Conservation (phyloP, 805 yeast species). For the Yarrowia sp. region DNA sequence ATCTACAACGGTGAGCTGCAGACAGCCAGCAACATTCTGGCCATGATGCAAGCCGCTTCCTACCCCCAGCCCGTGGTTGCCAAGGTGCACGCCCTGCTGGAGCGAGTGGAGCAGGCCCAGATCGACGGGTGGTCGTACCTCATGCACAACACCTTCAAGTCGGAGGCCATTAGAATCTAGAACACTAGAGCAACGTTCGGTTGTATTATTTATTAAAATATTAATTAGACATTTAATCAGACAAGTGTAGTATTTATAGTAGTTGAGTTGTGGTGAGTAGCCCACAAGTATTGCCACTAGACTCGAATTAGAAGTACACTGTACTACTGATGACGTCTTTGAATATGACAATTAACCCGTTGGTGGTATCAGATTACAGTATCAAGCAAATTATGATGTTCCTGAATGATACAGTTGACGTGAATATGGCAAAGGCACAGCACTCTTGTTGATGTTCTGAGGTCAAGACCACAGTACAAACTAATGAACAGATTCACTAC, state of each 20-base stretch:
- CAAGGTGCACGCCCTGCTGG: slow-evolving; percentile 43
- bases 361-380: no score
- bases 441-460: no score
- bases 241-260: not conserved
- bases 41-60: slow-evolving; percentile 43
- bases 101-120: slow-evolving; percentile 9
- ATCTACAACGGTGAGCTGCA: slow-evolving; percentile 44
- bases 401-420: no score
- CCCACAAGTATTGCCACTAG: no score
- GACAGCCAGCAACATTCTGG: slow-evolving; percentile 44
- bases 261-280: not conserved
- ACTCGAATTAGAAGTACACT: no score
- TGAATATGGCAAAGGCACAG: no score
- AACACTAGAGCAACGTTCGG: slow-evolving; percentile 33
- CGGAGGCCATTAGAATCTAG: slow-evolving; percentile 35
- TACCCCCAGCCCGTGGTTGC: slow-evolving; percentile 49
- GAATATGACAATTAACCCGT: no score
- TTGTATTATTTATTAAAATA: slow-evolving; percentile 33
- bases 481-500: no score
- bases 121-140: slow-evolving; percentile 21
- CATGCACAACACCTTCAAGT: slow-evolving; percentile 38
- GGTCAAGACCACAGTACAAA: no score
- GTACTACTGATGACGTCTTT: no score
- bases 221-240: slow-evolving; percentile 9
- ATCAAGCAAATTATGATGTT: no score